Base-by-base conservation (phyloP, 2,329 filamentous ascomycete genomes). In the Aspergillus pseudotamarii region DNA sequence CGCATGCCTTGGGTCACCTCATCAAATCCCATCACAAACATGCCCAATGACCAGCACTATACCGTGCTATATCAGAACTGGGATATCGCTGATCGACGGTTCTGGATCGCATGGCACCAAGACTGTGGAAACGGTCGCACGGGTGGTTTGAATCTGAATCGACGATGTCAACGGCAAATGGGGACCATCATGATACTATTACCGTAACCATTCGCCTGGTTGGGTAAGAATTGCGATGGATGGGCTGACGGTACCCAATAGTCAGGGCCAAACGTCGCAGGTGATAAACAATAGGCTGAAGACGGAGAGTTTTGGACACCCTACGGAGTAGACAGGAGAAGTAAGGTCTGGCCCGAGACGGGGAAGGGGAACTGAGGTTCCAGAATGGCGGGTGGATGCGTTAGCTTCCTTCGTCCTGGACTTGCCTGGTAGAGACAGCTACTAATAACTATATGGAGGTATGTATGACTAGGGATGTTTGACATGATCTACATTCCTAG, bases 361-460 rank as follows among this genome's bases (percentile, higher is more conserved):
- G 51, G 51, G 51, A 55, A 55, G 51, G n/a, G 51, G 32, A 55
- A 55, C 12, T 38, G 51, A 38, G 32, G 51, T 55, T 55, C 51
- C 51, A 55, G 51, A 55, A 55, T 55, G 32, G 32, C 51, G 51
- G 51, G 51, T 38, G 32, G 51, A 19, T 55, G 32, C 51, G 19
- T 55, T 55, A 55, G 51, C 21, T 55, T 38, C 32, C n/a, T 55
- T 38, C 51, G 32, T 12, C 4, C 32, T 38, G 32, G 21, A 55
- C n/a, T 55, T 55, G 21, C 51, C 51, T 16, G 11, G 34, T 16
- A 23, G n/a, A 55, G 23, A 32, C 34, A 36, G 34, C 34, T 53
- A 19, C 28, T 54, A 26, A 4, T 2, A 4, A 26, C 26, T 26
- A 26, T 26, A n/a, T 28, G 19, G 32, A 34, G 32, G 32, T 34